These are phyloP conservation scores for Sordariomycetes sp. DNA, from an alignment of 2,329 filamentous ascomycete species.

Conservation along the genomic window DNA sequence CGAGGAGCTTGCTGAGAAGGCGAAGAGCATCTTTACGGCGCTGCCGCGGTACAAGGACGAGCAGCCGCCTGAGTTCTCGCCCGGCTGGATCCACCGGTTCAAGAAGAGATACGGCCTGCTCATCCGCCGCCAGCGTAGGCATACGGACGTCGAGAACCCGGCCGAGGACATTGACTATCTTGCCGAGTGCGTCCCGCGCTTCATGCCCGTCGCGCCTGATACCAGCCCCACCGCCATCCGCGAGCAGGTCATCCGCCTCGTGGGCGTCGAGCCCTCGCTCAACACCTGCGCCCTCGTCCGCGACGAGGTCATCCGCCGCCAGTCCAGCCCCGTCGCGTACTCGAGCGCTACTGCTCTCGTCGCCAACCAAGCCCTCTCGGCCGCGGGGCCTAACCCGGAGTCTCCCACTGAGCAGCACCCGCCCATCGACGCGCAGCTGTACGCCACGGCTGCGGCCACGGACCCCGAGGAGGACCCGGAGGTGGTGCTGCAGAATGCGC, in stretches of 20 bases:
- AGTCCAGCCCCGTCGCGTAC: conserved; percentile 7
- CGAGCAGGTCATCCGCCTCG: conserved; percentile 39
- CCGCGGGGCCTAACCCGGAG: conserved; percentile 4
- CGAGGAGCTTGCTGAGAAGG: conserved; percentile 49
- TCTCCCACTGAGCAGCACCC: conserved; percentile 10
- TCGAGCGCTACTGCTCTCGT: conserved; percentile 6
- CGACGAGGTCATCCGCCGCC: conserved; percentile 37
- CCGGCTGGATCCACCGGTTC: conserved; percentile 51
- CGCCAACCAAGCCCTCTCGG: neutral
- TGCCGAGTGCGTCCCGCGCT: conserved; percentile 43
- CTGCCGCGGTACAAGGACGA: conserved; percentile 48
- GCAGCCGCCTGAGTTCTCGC: conserved; percentile 46
- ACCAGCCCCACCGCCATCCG: conserved; percentile 46
- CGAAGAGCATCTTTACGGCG: conserved; percentile 43
- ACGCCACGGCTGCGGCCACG: conserved; percentile 17
- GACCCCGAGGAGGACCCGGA: conserved; percentile 40
- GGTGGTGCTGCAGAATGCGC: conserved; percentile 42
- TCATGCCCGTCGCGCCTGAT: conserved; percentile 43
- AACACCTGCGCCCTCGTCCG: conserved; percentile 42
- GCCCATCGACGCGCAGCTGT: conserved; percentile 19
- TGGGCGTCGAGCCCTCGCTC: conserved; percentile 40
- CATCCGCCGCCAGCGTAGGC: conserved; percentile 40
- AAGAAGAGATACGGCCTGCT: conserved; percentile 50
- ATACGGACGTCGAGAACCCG: conserved; percentile 31
- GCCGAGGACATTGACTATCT: conserved; percentile 47